Percentiles rank a stretch among this genome's conserved stretches.
Evolutionary conservation across 1,284 basidiomycete species (phyloP).

Genomic region (Athelia sp.): DNA sequence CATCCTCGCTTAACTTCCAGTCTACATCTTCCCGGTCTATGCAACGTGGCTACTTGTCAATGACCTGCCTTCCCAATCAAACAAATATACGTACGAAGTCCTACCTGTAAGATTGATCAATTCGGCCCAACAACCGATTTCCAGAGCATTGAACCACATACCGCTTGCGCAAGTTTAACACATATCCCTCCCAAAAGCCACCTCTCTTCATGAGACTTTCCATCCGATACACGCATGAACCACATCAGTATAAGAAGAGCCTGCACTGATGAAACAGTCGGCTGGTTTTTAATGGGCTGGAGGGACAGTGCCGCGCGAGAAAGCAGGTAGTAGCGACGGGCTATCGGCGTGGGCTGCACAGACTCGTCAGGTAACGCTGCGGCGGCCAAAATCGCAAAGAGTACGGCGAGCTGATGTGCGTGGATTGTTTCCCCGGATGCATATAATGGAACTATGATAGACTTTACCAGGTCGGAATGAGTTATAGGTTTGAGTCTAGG

Average conservation of each 20-base stretch:
- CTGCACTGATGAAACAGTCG: constrained; percentile 42
- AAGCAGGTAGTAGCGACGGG: constrained; percentile 38
- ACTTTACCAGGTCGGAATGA: constrained; percentile 30
- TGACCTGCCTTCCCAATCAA: no score
- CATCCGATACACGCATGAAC: constrained; percentile 38
- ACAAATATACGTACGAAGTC: constrained; percentile 32
- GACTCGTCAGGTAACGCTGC: constrained; percentile 36
- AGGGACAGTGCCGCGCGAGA: constrained; percentile 41
- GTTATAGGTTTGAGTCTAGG: constrained; percentile 38
- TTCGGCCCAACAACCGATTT: neutral
- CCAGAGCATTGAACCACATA: constrained; percentile 13
- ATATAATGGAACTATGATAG: constrained; percentile 38
- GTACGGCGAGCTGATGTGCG: constrained; percentile 42
- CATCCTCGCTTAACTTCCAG: no score
- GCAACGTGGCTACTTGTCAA: no score
- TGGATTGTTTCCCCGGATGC: constrained; percentile 30
- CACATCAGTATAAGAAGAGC: constrained; percentile 41
- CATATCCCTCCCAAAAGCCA: constrained; percentile 45
- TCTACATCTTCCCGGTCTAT: no score
- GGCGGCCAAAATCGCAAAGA: constrained; percentile 43
- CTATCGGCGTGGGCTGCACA: constrained; percentile 17
- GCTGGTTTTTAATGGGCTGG: constrained; percentile 35
- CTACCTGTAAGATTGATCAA: constrained; percentile 29
- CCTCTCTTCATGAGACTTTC: constrained; percentile 34
- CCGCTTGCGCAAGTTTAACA: constrained; percentile 37